Evolutionary conservation across 2,329 filamentous ascomycete species (phyloP).

Genomic region (Aspergillus texensis): DNA sequence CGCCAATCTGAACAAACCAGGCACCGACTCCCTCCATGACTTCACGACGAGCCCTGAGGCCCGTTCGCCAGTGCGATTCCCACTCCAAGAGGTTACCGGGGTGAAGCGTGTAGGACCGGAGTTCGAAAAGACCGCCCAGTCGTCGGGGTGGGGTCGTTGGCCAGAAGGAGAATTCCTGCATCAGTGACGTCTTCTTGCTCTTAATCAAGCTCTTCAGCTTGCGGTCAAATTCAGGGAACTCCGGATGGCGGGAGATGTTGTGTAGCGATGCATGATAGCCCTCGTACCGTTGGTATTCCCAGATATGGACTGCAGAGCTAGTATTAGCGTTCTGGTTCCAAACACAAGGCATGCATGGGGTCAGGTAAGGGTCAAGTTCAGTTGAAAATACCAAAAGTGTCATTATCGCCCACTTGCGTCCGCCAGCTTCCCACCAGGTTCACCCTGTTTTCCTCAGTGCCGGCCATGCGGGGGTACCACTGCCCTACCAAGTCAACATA

Average conservation of each 20-base stretch:
- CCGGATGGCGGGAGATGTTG: conserved; percentile 78
- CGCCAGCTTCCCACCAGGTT: conserved; percentile 97
- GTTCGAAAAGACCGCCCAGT: conserved; percentile 90
- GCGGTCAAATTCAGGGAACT: conserved; percentile 79
- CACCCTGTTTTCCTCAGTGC: conserved; percentile 84
- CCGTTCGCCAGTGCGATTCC: conserved; percentile 97
- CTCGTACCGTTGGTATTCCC: conserved; percentile 97
- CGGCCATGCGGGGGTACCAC: conserved; percentile 92
- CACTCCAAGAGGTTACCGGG: conserved; percentile 95
- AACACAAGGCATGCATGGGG: not conserved
- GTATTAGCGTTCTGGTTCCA: conserved; percentile 31
- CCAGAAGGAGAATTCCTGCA: conserved; percentile 99
- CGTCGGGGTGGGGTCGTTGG: conserved; percentile 88
- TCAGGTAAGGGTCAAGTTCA: conserved; percentile 1
- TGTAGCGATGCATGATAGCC: conserved; percentile 93
- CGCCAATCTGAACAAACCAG: conserved; percentile 98
- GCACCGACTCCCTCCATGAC: conserved; percentile 98
- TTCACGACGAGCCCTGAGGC: conserved; percentile 84
- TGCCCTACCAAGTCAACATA: conserved; percentile 86
- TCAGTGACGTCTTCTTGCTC: conserved; percentile 83
- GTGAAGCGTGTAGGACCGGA: conserved; percentile 94
- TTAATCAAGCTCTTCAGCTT: conserved; percentile 85
- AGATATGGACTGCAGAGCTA: conserved; percentile 81
- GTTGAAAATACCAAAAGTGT: conserved; percentile 78
- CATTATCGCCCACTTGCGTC: conserved; percentile 94